Base-by-base conservation (phyloP, 768 basidiomycete species). In the Sporobolomyces pararoseus region DNA sequence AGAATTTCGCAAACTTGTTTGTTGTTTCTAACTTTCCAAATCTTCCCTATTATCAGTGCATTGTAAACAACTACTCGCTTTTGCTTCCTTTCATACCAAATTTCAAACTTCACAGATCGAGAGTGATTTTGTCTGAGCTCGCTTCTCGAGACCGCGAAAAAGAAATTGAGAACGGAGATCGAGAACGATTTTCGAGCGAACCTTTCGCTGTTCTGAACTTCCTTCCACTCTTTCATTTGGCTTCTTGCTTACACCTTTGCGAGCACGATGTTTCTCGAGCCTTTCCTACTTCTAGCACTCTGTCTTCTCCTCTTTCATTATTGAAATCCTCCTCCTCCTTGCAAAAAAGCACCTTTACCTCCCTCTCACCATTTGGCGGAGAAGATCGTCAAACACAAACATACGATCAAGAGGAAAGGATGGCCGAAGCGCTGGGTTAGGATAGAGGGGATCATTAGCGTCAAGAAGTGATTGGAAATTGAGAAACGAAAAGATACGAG, bases 1-100 rank as follows among this genome's bases (percentile, higher is more conserved):
- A 10, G 23, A 29, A 7, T 52, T 29, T 52, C 51, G 9, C 51
- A 12, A 10, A 13, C 51, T 13, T 9, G 14, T 29, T 47, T 47
- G 46, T 23, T 13, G 13, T 34, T 29, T 29, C 31, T 52, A 42
- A 17, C 9, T 42, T 17, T 9, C 39, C 39, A 42, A 9, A 9
- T 42, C 39, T 17, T 42, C 17, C 17, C 51, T 52, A 29, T 29
- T 12, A 29, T 52, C n/a, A n/a, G n/a, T n/a, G n/a, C n/a, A n/a
- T n/a, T n/a, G 49, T 50, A 50, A 50, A 50, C 49, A 50, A 50
- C 49, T 50, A 50, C 49, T 50, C n/a, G 12, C 49, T 7, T 50
- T 50, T 42, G 9, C 39, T 17, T 42, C 9, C 51, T 7, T 53
- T 7, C 19, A 16, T 17, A n/a, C n/a, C n/a, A n/a, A n/a, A n/a